Evolutionary conservation across 2,329 filamentous ascomycete species (phyloP), one percentile per base, ranked within the genome.

Genomic region (Atkinsonella texensis): DNA sequence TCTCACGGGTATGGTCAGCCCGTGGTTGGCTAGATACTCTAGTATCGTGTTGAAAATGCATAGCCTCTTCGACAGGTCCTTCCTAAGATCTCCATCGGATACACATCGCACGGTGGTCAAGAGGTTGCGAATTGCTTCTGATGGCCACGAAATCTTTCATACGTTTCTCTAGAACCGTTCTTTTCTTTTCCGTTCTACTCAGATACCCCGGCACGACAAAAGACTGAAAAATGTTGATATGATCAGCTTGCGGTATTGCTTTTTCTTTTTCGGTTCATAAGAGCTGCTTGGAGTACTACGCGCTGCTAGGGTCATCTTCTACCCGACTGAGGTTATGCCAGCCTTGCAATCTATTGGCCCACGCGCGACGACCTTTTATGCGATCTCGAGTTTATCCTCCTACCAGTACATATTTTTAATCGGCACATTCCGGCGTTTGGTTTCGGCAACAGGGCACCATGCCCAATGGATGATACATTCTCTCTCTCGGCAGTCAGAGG

Each of bases 1-100:
- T 60, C 69, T 20, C 72, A 75, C 50, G 65, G 63, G 42, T 80
- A 77, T 52, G 70, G 73, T 31, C 78, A 80, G 60, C 66, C 77
- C 13, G 77, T 81, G 15, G 73, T 80, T 63, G 77, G 77, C 50
- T 78, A 61, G 69, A 54, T 10, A 15, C 8, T 35, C 13, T 35
- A 2, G 10, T 4, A 35, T 35, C 3, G 20, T 23, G 20, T 23
- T 23, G 20, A 23, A 23, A 23, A 23, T 23, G 20, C 20, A 23
- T 5, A 23, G 20, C 20, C 3, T 23, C 20, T 23, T 23, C 20
- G 20, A 23, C 20, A 5, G 20, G 20, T 5, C 20, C 20, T 23
- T 5, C 20, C 5, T 5, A 5, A 23, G 20, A 23, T n/a, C 32
- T 33, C 33, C 33, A 8, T 35, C 33, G 33, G 3, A 35, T 13